Conservation (phyloP, 1,284 basidiomycete genomes). For the Trametes pubescens region DNA sequence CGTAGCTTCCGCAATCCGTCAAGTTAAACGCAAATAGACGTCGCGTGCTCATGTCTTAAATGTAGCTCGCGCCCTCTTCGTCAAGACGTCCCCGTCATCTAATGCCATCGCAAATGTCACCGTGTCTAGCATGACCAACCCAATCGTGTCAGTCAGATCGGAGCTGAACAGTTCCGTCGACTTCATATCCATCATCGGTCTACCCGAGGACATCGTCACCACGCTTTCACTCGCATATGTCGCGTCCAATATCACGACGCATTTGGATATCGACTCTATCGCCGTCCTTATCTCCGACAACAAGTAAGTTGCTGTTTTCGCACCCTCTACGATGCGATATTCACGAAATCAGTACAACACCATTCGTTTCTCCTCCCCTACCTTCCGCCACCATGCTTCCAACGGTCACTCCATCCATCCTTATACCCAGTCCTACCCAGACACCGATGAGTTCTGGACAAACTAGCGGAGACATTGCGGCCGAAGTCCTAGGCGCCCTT, state of each 20-base stretch:
- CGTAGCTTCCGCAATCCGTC: neutral
- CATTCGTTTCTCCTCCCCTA: slow-evolving; percentile 33
- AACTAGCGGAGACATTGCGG: slow-evolving; percentile 33
- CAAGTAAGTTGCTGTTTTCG: slow-evolving; percentile 26
- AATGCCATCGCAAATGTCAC: slow-evolving; percentile 42
- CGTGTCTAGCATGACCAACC: slow-evolving; percentile 37
- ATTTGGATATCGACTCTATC: slow-evolving; percentile 41
- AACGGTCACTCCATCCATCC: slow-evolving; percentile 29
- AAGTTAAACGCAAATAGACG: neutral
- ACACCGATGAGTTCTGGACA: slow-evolving; percentile 14
- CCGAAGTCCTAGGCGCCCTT: slow-evolving; percentile 36
- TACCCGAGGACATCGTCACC: slow-evolving; percentile 38
- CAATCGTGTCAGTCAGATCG: slow-evolving; percentile 40
- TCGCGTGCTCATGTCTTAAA: slow-evolving; percentile 13
- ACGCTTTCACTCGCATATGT: slow-evolving; percentile 42
- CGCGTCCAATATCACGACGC: slow-evolving; percentile 28
- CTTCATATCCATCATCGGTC: slow-evolving; percentile 37
- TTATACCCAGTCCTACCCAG: slow-evolving; percentile 22
- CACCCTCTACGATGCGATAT: neutral
- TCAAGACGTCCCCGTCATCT: slow-evolving; percentile 40
- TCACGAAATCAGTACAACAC: slow-evolving; percentile 27
- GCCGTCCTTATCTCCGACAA: slow-evolving; percentile 34
- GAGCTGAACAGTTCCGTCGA: slow-evolving; percentile 39
- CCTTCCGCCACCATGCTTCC: slow-evolving; percentile 32
- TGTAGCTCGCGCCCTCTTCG: slow-evolving; percentile 33